Evolutionary conservation across 2,329 filamentous ascomycete species (phyloP).

Genomic region (Aspergillus versicolor): DNA sequence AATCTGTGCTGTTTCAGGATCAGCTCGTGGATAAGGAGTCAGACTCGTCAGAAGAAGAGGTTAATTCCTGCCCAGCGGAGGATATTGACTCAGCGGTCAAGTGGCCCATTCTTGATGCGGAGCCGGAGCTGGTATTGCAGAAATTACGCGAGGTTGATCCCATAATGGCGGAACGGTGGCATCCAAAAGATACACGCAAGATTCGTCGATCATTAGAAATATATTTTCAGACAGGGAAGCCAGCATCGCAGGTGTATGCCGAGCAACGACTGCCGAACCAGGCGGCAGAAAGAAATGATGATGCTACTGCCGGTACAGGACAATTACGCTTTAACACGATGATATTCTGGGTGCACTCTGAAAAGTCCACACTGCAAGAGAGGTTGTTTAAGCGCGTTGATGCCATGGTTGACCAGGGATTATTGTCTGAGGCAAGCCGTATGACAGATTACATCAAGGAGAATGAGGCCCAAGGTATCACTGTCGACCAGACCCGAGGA

Average conservation of each 20-base stretch:
- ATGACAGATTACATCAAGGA: constrained; percentile 51
- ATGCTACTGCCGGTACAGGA: constrained; percentile 18
- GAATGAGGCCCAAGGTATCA: constrained; percentile 48
- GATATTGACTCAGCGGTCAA: constrained; percentile 35
- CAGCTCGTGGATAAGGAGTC: constrained; percentile 52
- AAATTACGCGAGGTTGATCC: constrained; percentile 81
- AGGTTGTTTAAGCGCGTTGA: constrained; percentile 77
- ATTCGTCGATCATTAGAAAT: constrained; percentile 89
- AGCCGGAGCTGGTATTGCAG: constrained; percentile 69
- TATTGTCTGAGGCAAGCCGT: constrained; percentile 61
- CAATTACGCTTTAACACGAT: constrained; percentile 59
- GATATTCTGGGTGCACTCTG: constrained; percentile 84
- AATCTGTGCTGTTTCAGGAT: constrained; percentile 80
- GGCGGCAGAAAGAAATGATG: constrained; percentile 22
- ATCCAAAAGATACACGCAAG: constrained; percentile 88
- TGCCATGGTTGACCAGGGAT: constrained; percentile 71
- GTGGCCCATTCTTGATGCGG: constrained; percentile 69
- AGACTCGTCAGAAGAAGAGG: constrained; percentile 24
- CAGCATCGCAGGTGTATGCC: constrained; percentile 81
- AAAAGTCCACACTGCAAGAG: constrained; percentile 64
- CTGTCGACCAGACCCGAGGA: constrained; percentile 72
- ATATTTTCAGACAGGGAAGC: constrained; percentile 75
- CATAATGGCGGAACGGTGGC: constrained; percentile 85
- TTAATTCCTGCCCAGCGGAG: constrained; percentile 19
- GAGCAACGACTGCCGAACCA: constrained; percentile 59